A percentile compares a stretch with the other conserved stretches of the same genome.
phyloP scores from a whole-genome alignment of 257 asterid species.

The Cinchona pubescens region DNA sequence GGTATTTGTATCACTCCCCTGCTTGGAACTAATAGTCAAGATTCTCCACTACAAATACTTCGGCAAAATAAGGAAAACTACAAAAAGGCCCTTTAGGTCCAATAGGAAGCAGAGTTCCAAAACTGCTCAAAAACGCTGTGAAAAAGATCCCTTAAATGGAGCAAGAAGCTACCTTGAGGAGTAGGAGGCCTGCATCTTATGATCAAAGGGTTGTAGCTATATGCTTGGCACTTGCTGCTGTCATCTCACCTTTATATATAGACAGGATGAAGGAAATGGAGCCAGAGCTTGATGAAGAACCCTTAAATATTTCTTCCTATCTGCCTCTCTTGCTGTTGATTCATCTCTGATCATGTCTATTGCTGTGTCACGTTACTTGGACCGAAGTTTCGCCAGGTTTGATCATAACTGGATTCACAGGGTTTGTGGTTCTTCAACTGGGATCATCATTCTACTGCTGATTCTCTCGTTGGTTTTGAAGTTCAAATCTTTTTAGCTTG shows the following conservation, averaged over 20 bases:
- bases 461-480: slow-evolving; percentile 42
- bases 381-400: slow-evolving; percentile 28
- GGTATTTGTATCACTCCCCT: background rate
- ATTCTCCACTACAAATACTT: background rate
- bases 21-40: background rate
- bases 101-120: slow-evolving; percentile 3
- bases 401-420: slow-evolving; percentile 52
- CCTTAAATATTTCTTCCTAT: slow-evolving; percentile 21
- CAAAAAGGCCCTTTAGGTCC: background rate
- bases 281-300: slow-evolving; percentile 33
- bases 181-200: slow-evolving; percentile 26
- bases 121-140: background rate
- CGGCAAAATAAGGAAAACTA: background rate
- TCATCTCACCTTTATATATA: slow-evolving; percentile 43
- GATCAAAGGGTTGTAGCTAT: slow-evolving; percentile 38
- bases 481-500: slow-evolving; percentile 21
- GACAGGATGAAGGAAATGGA: slow-evolving; percentile 27
- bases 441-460: slow-evolving; percentile 38
- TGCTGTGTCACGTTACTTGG: slow-evolving; percentile 29
- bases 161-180: slow-evolving; percentile 32
- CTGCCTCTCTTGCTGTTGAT: slow-evolving; percentile 36
- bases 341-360: slow-evolving; percentile 36
- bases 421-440: slow-evolving; percentile 47
- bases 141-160: slow-evolving; percentile 23
- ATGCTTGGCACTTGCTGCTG: slow-evolving; percentile 36